These are phyloP conservation scores for Cryphonectria parasitica DNA, from an alignment of 2,329 filamentous ascomycete species.

Conservation along the genomic window DNA sequence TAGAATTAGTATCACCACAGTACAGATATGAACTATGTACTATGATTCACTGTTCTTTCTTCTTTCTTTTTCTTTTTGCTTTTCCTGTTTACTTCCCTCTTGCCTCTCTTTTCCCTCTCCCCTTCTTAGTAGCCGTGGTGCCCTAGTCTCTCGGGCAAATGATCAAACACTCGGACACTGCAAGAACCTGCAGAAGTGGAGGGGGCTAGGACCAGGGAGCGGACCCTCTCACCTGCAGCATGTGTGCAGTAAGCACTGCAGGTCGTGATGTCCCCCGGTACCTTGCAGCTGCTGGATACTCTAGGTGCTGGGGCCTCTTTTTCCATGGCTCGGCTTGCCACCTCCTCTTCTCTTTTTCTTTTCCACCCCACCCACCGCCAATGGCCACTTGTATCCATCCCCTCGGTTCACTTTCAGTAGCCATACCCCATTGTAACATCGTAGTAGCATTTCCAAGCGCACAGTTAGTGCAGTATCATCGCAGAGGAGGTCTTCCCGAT, in stretches of 20 bases:
- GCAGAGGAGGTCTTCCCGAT: background rate
- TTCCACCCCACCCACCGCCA: background rate
- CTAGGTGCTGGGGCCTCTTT: background rate
- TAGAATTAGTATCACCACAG: background rate
- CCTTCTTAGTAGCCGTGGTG: background rate
- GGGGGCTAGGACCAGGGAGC: background rate
- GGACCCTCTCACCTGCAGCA: conserved; percentile 8
- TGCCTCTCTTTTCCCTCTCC: background rate
- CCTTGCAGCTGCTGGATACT: conserved; percentile 11
- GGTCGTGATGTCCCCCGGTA: conserved; percentile 10
- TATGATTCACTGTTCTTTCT: background rate
- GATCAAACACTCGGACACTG: conserved; percentile 6
- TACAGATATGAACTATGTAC: background rate
- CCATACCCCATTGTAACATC: background rate
- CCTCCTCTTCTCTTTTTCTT: background rate
- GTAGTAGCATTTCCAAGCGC: background rate
- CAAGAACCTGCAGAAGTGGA: background rate
- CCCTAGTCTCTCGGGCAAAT: background rate
- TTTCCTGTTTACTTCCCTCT: too few relatives aligned
- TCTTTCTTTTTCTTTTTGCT: too few relatives aligned
- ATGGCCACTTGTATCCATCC: background rate
- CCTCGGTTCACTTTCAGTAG: background rate
- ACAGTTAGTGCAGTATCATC: background rate
- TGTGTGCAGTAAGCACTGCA: conserved; percentile 3
- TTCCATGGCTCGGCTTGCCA: background rate